These are phyloP conservation scores for Curvularia spicifera DNA, from an alignment of 2,329 filamentous ascomycete species.

Conservation along the genomic window DNA sequence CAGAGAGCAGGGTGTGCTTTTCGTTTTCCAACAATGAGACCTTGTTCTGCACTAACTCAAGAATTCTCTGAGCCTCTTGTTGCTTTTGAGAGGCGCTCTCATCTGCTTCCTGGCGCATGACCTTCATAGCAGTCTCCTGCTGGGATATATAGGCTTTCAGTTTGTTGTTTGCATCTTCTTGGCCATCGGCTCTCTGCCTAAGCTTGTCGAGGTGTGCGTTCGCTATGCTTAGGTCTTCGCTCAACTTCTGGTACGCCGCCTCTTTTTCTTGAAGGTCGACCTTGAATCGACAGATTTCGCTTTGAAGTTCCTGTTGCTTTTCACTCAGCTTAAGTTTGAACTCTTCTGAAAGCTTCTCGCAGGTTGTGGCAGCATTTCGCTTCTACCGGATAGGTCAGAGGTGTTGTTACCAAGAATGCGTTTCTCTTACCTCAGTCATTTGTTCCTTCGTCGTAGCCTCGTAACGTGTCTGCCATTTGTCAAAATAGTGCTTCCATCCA, in stretches of 20 bases:
- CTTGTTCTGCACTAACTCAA: no score
- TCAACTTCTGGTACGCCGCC: constrained; percentile 4
- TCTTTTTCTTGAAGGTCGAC: constrained; percentile 25
- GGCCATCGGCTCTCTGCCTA: constrained; percentile 1
- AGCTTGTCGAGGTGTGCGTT: constrained; percentile 14
- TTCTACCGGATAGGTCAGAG: constrained; percentile 7
- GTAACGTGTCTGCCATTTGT: constrained; percentile 3
- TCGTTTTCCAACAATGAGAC: no score
- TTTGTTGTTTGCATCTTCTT: constrained; percentile 16
- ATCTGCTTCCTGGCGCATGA: constrained; percentile 22
- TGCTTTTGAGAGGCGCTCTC: background rate
- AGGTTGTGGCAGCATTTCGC: constrained; percentile 2
- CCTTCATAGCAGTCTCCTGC: constrained; percentile 16
- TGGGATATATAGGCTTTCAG: constrained; percentile 18
- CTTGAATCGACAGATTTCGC: constrained; percentile 23
- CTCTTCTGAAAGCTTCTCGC: constrained; percentile 13
- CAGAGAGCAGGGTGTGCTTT: no score
- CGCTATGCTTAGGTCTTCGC: constrained; percentile 15
- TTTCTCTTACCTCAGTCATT: constrained; percentile 11
- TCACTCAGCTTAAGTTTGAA: constrained; percentile 16
- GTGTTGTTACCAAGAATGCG: background rate
- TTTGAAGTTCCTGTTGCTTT: constrained; percentile 20
- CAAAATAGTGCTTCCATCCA: background rate
- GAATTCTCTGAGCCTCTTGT: no score
- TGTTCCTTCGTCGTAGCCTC: constrained; percentile 1